A percentile compares a stretch with the other conserved stretches of the same genome.
These are phyloP conservation scores for Kodamaea lidongshanica DNA, from an alignment of 805 yeast genomes.

Conservation along the genomic window DNA sequence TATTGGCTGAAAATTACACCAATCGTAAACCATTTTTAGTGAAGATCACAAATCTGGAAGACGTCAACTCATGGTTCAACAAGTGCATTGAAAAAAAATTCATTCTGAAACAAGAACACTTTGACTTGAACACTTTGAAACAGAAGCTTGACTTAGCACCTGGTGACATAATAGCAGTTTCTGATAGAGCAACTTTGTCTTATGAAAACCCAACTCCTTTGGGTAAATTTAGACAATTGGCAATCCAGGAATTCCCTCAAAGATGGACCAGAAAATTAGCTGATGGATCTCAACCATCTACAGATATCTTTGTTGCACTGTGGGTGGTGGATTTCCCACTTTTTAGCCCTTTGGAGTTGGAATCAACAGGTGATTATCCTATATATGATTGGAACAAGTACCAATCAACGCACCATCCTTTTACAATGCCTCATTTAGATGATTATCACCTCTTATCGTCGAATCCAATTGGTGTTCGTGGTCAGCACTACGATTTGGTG, in stretches of 20 bases:
- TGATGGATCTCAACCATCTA: conserved; percentile 15
- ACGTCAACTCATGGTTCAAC: conserved; percentile 39
- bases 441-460: conserved; percentile 54
- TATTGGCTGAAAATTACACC: conserved; percentile 44
- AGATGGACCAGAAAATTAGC: conserved; percentile 41
- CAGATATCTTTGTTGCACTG: conserved; percentile 48
- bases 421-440: conserved; percentile 78
- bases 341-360: conserved; percentile 65
- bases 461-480: conserved; percentile 61
- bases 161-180: conserved; percentile 73
- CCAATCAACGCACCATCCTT: conserved; percentile 92
- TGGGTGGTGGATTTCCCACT: conserved; percentile 96
- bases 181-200: conserved; percentile 62
- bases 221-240: conserved; percentile 76
- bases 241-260: conserved; percentile 49
- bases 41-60: conserved; percentile 41
- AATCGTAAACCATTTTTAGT: conserved; percentile 54
- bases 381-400: conserved; percentile 42
- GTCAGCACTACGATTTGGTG: conserved; percentile 92
- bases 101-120: conserved; percentile 11
- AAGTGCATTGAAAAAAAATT: conserved; percentile 28
- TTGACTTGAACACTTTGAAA: conserved; percentile 14
- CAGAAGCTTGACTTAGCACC: conserved; percentile 36
- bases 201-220: conserved; percentile 96
- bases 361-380: conserved; percentile 45